Evolutionary conservation across 1,284 basidiomycete species (phyloP), one percentile per base, ranked within the genome.

Genomic region (Lentinula novae-zelandiae): DNA sequence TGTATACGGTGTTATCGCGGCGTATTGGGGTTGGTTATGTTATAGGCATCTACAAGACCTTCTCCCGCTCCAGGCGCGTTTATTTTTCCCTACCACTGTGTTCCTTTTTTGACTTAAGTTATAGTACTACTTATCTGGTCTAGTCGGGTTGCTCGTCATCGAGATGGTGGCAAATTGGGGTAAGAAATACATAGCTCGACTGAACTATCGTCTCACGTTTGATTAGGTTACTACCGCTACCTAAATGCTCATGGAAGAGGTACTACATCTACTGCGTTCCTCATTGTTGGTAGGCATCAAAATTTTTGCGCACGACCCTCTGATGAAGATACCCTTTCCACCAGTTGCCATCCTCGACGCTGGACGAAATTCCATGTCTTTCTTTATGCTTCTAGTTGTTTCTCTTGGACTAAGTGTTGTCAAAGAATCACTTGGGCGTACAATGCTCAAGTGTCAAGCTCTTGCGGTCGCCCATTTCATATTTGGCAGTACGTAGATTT

Each of bases 351-450:
- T 97, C 61, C 78, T 99, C 42, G 96, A 98, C 69, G 96, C 96
- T 3, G 95, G 91, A 1, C 80, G 96, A 57, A 98, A 98, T 70
- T 93, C 94, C 7, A 81, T 97, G 67, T 95, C 92, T 1, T 95
- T 99, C 78, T 98, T 98, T 78, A 84, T 99, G 78, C 81, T 99
- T 22, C 80, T 98, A 20, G 90, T 98, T 58, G 95, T 98, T 17
- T 88, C 90, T 10, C 82, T 95, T 66, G 94, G 94, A 50, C 77
- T 96, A 48, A 92, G 89, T 65, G 93, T 96, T 38, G 92, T 92
- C 27, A 79, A 86, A 51, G 92, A 93, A 65, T 87, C 86, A 2
- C 78, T 96, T 6, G 94, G 92, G 0, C 78, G 79, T 17, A 86
- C 85, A 1, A 95, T 96, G 92, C 69, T 87, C 38, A 88, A 81